A percentile compares a stretch with the other conserved stretches of the same genome.
Conservation (phyloP, 2,329 filamentous ascomycete species). For the Graphium sp. region DNA sequence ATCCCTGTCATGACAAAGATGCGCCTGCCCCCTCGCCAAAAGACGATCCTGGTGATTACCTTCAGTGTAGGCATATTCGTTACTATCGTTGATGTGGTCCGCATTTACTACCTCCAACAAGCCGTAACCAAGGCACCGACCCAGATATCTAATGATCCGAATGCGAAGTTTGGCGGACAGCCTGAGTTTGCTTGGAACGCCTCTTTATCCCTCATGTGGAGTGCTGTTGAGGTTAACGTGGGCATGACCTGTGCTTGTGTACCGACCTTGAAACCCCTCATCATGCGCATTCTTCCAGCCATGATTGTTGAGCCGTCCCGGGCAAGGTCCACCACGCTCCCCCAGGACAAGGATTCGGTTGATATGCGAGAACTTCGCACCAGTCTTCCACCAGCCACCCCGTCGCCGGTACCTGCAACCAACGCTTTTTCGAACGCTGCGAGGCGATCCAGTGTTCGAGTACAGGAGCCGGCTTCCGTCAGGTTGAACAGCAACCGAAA, state of each 20-base stretch:
- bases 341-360: too few species aligned
- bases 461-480: too few species aligned
- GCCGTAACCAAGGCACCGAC: slow-evolving; percentile 34
- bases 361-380: too few species aligned
- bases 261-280: slow-evolving; percentile 78
- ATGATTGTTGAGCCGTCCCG: slow-evolving; percentile 31
- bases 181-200: slow-evolving; percentile 54
- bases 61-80: slow-evolving; percentile 82
- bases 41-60: slow-evolving; percentile 70
- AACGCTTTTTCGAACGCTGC: too few species aligned
- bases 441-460: too few species aligned
- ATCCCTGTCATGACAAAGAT: slow-evolving; percentile 80
- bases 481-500: too few species aligned
- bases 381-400: too few species aligned
- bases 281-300: slow-evolving; percentile 43
- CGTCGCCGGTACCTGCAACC: too few species aligned
- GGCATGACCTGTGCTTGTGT: slow-evolving; percentile 85
- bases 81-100: slow-evolving; percentile 70
- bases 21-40: slow-evolving; percentile 70
- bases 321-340: neutral
- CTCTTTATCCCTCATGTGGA: slow-evolving; percentile 84
- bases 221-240: slow-evolving; percentile 76
- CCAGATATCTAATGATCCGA: slow-evolving; percentile 15
- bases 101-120: slow-evolving; percentile 77
- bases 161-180: slow-evolving; percentile 31